Evolutionary conservation across 257 asterid species (phyloP), one percentile per base, ranked within the genome.

Genomic region (Nicotiana benthamiana): DNA sequence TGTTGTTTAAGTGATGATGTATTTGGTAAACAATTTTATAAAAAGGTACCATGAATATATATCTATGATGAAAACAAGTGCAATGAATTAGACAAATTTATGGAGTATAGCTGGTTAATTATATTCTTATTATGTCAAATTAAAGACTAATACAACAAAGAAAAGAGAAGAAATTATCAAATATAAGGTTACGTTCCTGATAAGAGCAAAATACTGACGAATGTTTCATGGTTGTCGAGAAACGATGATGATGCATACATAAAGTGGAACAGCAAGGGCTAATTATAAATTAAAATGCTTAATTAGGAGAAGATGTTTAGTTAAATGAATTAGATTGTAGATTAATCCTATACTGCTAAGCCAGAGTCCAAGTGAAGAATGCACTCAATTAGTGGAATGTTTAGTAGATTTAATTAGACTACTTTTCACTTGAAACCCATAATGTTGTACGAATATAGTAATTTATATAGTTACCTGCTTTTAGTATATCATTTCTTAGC

Each of bases 301-400:
- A 51, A 51, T 20, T 70, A 43, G 36, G 13, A 70, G 53, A 70
- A 46, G 32, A 43, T 20, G 77, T 68, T 32, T 66, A 66, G 22
- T 66, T 32, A 67, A 9, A 36, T 16, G n/a, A 70, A 43, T 72
- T 10, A 24, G 22, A 72, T 13, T 72, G 59, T 72, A 46, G 60
- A 46, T 13, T 72, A 72, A 74, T 48, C 24, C 78, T 46, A n/a
- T n/a, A 48, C 43, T 46, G 61, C 78, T 74, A 48, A 74, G 78
- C 61, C 40, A 74, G 43, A 48, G 43, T 74, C 36, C 78, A 74
- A 74, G 8, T 48, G 40, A 74, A 48, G 61, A 46, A 74, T 24
- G 78, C 78, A 74, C 78, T 74, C 78, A 48, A 74, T 48, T 74
- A 74, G 78, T 74, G 61, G 60, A 51, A 74, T 46, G 24, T 74